Evolutionary conservation across 768 basidiomycete genomes (phyloP).

Genomic region (Mrakia hoshinonis): DNA sequence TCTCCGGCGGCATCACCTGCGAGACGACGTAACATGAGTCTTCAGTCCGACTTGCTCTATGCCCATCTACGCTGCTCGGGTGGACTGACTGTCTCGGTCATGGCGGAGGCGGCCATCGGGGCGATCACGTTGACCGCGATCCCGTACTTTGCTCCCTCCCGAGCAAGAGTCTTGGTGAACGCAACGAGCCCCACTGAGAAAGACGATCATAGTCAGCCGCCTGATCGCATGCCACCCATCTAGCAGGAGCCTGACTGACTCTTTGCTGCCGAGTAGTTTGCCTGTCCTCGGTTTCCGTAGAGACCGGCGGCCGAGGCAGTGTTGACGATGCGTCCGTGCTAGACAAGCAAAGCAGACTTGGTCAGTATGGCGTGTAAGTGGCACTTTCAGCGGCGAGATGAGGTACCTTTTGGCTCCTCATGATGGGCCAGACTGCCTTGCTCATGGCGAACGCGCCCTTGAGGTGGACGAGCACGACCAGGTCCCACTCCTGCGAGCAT

Average conservation of each 20-base stretch:
- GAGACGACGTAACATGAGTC: background rate
- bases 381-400: background rate
- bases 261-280: constrained; percentile 96
- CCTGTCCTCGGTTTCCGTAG: constrained; percentile 93
- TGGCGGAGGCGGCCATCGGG: constrained; percentile 18
- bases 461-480: constrained; percentile 77
- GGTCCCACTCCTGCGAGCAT: constrained; percentile 66
- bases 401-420: constrained; percentile 50
- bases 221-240: background rate
- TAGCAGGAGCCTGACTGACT: constrained; percentile 40
- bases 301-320: constrained; percentile 63
- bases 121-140: constrained; percentile 28
- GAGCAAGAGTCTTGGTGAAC: constrained; percentile 85
- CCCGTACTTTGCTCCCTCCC: constrained; percentile 77
- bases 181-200: constrained; percentile 67
- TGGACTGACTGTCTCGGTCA: constrained; percentile 12
- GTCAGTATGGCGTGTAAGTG: background rate
- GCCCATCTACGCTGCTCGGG: too few species aligned
- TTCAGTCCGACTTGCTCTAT: background rate
- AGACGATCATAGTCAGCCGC: background rate
- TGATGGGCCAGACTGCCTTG: constrained; percentile 91
- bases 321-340: constrained; percentile 89
- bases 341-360: background rate
- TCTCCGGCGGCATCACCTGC: constrained; percentile 27
- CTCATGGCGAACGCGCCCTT: constrained; percentile 89